Evolutionary conservation across 495 filamentous ascomycete species (phyloP).

Genomic region (Podospora pseudoanserina): DNA sequence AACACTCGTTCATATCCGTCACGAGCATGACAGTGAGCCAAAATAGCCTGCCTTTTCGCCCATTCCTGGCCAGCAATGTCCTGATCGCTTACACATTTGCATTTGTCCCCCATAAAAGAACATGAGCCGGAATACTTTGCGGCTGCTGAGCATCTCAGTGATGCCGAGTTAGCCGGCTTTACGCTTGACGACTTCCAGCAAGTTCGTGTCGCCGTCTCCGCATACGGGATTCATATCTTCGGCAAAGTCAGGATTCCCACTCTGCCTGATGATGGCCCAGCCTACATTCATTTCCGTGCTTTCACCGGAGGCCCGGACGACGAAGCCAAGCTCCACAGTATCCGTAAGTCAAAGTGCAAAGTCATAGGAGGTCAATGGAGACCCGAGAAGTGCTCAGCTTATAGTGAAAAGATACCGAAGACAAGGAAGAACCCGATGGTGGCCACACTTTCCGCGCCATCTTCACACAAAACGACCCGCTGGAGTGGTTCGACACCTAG

Average conservation of each 20-base stretch:
- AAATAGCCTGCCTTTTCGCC: slow-evolving; percentile 7
- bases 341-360: slow-evolving; percentile 29
- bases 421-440: slow-evolving; percentile 41
- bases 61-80: neutral
- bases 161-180: slow-evolving; percentile 48
- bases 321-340: slow-evolving; percentile 49
- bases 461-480: slow-evolving; percentile 47
- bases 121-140: slow-evolving; percentile 51
- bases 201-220: slow-evolving; percentile 50
- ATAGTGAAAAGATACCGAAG: slow-evolving; percentile 14
- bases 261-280: slow-evolving; percentile 38
- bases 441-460: slow-evolving; percentile 49
- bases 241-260: slow-evolving; percentile 53
- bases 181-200: slow-evolving; percentile 41
- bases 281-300: slow-evolving; percentile 49
- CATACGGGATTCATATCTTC: slow-evolving; percentile 56
- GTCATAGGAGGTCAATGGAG: slow-evolving; percentile 38
- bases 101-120: slow-evolving; percentile 14
- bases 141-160: slow-evolving; percentile 43
- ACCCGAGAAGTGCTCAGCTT: neutral
- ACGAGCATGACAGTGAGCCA: slow-evolving; percentile 33
- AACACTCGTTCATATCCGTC: slow-evolving; percentile 47
- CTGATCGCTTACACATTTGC: neutral
- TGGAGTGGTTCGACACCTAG: slow-evolving; percentile 58
- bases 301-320: slow-evolving; percentile 47